Evolutionary conservation across 2,329 filamentous ascomycete species (phyloP).

Genomic region (Fusarium pseudograminearum): DNA sequence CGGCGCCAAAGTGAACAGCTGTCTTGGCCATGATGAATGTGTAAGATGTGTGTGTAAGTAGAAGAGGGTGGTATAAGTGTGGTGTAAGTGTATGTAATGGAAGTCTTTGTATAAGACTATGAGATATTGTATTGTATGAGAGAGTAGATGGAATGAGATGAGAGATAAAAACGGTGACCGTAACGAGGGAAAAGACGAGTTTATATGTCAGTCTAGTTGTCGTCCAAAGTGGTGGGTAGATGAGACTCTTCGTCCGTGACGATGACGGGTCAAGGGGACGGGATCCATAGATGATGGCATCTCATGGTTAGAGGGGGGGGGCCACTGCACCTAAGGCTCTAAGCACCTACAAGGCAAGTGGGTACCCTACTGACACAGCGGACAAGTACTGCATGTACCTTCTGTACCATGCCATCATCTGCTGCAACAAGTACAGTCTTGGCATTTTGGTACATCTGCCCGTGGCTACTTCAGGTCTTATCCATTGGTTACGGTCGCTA

Average conservation of each 20-base stretch:
- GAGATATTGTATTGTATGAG: neutral
- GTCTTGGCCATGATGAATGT: constrained; percentile 64
- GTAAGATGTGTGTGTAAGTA: neutral
- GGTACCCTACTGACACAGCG: neutral
- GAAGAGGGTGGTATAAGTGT: neutral
- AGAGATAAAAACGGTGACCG: constrained; percentile 35
- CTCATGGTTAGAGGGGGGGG: constrained; percentile 18
- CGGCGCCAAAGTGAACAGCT: constrained; percentile 87
- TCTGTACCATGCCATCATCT: constrained; percentile 14
- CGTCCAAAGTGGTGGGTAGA: constrained; percentile 13
- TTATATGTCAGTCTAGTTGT: constrained; percentile 41
- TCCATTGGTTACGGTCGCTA: neutral
- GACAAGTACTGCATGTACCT: constrained; percentile 1
- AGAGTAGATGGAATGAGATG: constrained; percentile 20
- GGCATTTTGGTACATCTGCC: neutral
- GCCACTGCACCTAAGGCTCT: neutral
- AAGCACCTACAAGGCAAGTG: constrained; percentile 18
- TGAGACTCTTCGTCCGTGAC: constrained; percentile 12
- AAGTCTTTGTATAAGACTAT: constrained; percentile 5
- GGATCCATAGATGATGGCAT: constrained; percentile 30
- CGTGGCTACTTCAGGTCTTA: neutral
- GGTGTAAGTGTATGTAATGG: neutral
- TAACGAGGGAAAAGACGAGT: constrained; percentile 32
- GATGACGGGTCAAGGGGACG: constrained; percentile 9
- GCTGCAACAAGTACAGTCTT: constrained; percentile 16